phyloP scores from a whole-genome alignment of 805 yeast genomes.

The Starmerella sirachaensis region DNA sequence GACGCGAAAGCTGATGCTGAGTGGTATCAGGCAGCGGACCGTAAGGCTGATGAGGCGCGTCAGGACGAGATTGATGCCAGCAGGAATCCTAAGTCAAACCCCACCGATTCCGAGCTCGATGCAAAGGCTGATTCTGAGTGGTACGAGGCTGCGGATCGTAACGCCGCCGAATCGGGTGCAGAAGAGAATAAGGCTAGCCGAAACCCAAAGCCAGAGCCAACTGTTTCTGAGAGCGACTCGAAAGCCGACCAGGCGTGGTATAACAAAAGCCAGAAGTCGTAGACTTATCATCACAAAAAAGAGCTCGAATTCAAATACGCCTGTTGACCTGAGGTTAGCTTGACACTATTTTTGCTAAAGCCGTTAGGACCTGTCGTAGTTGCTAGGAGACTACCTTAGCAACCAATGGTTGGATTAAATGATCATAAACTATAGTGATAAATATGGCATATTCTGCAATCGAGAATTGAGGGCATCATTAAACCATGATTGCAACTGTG shows the following conservation, averaged over 20 bases:
- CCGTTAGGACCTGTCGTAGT: too few species aligned
- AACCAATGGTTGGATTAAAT: too few species aligned
- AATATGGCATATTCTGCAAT: background rate
- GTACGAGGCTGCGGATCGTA: too few species aligned
- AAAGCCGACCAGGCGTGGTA: conserved; percentile 20
- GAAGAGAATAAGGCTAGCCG: too few species aligned
- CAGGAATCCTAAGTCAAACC: background rate
- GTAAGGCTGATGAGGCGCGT: background rate
- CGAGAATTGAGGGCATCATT: background rate
- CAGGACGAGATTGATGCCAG: background rate
- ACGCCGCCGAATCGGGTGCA: background rate
- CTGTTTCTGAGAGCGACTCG: conserved; percentile 19
- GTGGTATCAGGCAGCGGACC: conserved; percentile 1
- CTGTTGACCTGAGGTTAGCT: too few species aligned
- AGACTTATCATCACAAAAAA: too few species aligned
- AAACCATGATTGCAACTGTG: conserved; percentile 13
- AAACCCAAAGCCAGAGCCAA: too few species aligned
- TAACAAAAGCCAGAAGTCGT: conserved; percentile 9
- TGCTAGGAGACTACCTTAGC: too few species aligned
- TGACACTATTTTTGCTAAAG: too few species aligned
- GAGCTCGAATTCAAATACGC: too few species aligned
- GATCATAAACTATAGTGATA: background rate
- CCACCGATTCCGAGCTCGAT: conserved; percentile 9
- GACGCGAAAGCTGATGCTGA: conserved; percentile 16
- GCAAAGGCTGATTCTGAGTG: conserved; percentile 12